Conservation (phyloP, 176 grass and related monocot species). For the Zoysia japonica region DNA sequence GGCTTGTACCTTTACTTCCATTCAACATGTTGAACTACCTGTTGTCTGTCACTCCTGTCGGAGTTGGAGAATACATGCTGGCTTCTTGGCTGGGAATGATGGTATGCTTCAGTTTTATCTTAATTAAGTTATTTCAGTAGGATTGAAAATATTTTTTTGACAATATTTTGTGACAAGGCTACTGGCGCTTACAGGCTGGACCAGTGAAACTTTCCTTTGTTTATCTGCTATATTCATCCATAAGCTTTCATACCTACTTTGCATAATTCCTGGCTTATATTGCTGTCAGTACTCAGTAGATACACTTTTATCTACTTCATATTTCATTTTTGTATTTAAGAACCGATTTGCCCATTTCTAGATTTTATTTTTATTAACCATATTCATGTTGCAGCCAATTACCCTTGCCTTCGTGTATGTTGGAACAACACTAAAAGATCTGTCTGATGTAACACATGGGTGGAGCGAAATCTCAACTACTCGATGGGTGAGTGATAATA, state of each 20-base stretch:
- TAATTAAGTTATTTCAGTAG: neutral
- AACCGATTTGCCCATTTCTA: neutral
- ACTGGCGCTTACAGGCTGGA: neutral
- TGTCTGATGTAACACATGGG: constrained; percentile 97
- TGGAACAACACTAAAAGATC: constrained; percentile 97
- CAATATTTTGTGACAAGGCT: neutral
- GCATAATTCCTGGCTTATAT: constrained; percentile 13
- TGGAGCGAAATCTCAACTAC: constrained; percentile 92
- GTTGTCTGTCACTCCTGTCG: constrained; percentile 97
- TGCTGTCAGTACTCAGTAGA: constrained; percentile 13
- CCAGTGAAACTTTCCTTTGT: neutral
- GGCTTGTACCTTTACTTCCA: constrained; percentile 94
- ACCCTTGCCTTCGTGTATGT: constrained; percentile 93
- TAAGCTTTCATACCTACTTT: neutral
- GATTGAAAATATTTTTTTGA: neutral
- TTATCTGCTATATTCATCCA: neutral
- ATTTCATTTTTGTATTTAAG: constrained; percentile 12
- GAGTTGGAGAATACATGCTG: constrained; percentile 94
- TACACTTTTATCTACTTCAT: neutral
- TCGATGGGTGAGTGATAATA: constrained; percentile 69
- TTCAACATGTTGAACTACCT: constrained; percentile 99
- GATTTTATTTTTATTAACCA: constrained; percentile 28
- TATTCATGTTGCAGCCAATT: constrained; percentile 71
- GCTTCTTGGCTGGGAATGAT: constrained; percentile 99
- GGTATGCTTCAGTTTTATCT: constrained; percentile 57